Evolutionary conservation across 768 basidiomycete species (phyloP), one percentile per base, ranked within the genome.

Genomic region (Termitomyces sp.): DNA sequence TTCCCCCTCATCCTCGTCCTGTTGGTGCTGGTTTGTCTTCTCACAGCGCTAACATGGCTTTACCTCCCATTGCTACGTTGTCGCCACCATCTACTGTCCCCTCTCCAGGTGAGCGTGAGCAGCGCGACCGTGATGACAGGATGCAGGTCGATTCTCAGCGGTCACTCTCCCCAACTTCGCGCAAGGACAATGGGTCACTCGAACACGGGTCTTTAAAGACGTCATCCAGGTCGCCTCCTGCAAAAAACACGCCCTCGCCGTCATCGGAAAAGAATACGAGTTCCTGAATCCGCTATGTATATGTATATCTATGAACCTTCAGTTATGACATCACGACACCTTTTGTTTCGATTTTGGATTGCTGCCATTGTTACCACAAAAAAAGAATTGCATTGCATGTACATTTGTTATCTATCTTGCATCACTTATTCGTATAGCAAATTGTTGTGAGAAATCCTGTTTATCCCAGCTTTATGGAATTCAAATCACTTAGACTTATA

Each of bases 1-100:
- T 91, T 33, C 89, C 89, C 42, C 86, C 87, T 26, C 89, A 89
- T 66, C 88, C 89, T 46, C 80, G 86, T 26, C 88, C 88, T 12
- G 78, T 88, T 51, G 88, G 88, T 16, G 72, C 74, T 13, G 80
- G 82, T 0, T 72, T 81, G 51, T 70, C 75, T 18, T 70, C 73
- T 5, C 76, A 81, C 62, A 45, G 68, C 51, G 68, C 63, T 39
- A 66, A 55, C 20, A 81, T 87, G 45, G 77, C 84, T 1, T 75
- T 90, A 1, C 88, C 88, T 49, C 86, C 87, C 0, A 89, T 90
- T 60, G 79, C 85, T 24, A 87, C 86, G 7, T 71, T 90, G 24
- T 83, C 87, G 7, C 85, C 87, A 3, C 68, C 81, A 6, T 84
- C 84, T 13, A 79, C 80, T 4, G 78, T 79, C 16, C 78, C 81